phyloP scores from a whole-genome alignment of 2,329 filamentous ascomycete species.

The Macrophomina phaseolina region DNA sequence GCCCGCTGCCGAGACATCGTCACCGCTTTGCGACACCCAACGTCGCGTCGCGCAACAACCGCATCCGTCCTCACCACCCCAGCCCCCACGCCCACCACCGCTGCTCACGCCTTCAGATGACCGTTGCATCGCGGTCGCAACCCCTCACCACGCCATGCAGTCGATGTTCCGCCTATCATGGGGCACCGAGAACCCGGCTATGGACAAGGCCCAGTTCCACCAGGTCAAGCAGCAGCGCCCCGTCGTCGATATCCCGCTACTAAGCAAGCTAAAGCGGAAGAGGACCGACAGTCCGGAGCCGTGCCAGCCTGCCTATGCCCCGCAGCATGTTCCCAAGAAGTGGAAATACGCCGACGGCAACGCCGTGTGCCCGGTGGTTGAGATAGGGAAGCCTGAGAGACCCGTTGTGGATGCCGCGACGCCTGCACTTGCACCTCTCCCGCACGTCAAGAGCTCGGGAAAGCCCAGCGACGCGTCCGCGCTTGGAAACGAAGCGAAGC shows the following conservation, averaged over 20 bases:
- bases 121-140: slow-evolving; percentile 44
- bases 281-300: slow-evolving; percentile 56
- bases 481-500: slow-evolving; percentile 30
- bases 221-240: slow-evolving; percentile 49
- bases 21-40: slow-evolving; percentile 24
- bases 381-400: slow-evolving; percentile 43
- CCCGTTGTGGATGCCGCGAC: slow-evolving; percentile 34
- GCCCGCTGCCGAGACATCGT: slow-evolving; percentile 28
- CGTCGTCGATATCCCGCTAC: slow-evolving; percentile 53
- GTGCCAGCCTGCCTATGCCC: slow-evolving; percentile 34
- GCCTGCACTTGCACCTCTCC: slow-evolving; percentile 26
- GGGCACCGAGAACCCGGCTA: slow-evolving; percentile 51
- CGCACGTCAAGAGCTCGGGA: slow-evolving; percentile 32
- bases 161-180: slow-evolving; percentile 58
- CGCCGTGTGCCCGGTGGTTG: slow-evolving; percentile 35
- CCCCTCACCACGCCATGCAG: slow-evolving; percentile 51
- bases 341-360: slow-evolving; percentile 35
- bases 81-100: slow-evolving; percentile 38
- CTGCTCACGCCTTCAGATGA: slow-evolving; percentile 45
- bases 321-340: slow-evolving; percentile 37
- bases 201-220: slow-evolving; percentile 49
- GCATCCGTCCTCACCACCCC: slow-evolving; percentile 13
- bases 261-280: slow-evolving; percentile 65
- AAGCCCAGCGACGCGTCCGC: slow-evolving; percentile 8
- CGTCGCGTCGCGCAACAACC: slow-evolving; percentile 27